These are phyloP conservation scores for Penicillium desertorum DNA, from an alignment of 495 filamentous ascomycete genomes.

Conservation along the genomic window DNA sequence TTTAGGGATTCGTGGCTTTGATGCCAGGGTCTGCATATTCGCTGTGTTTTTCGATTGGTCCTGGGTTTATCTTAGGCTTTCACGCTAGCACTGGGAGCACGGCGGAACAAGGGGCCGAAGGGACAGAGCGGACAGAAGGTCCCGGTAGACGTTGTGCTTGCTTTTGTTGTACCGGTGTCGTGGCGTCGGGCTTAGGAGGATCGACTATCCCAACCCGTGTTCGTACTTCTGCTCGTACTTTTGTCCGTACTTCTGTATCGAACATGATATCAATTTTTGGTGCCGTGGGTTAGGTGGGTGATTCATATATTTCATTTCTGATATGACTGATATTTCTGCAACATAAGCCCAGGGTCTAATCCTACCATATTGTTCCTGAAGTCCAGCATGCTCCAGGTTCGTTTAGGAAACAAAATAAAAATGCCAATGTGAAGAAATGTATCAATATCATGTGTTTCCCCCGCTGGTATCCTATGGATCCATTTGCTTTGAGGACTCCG, in stretches of 20 bases:
- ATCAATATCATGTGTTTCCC: background rate
- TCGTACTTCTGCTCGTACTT: background rate
- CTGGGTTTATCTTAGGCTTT: background rate
- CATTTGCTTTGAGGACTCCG: background rate
- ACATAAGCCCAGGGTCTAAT: too few species aligned
- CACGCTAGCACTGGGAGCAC: too few species aligned
- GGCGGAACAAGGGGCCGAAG: background rate
- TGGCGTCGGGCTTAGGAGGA: background rate
- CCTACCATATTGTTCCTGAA: background rate
- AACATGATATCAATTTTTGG: background rate
- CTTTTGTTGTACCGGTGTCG: background rate
- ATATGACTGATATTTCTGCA: background rate
- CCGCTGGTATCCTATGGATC: background rate
- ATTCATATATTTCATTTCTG: background rate
- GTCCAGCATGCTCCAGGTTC: background rate
- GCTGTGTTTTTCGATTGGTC: background rate
- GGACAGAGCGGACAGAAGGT: too few species aligned
- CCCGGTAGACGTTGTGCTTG: background rate
- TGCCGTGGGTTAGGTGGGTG: background rate
- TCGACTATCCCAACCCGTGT: background rate
- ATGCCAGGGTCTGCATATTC: background rate
- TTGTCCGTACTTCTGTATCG: background rate
- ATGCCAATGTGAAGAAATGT: slow-evolving; percentile 5
- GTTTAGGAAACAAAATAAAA: background rate
- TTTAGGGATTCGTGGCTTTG: background rate